Evolutionary conservation across 352 stramenopile genomes (phyloP), one percentile per base, ranked within the genome.

Genomic region (Phytophthora crassamura): DNA sequence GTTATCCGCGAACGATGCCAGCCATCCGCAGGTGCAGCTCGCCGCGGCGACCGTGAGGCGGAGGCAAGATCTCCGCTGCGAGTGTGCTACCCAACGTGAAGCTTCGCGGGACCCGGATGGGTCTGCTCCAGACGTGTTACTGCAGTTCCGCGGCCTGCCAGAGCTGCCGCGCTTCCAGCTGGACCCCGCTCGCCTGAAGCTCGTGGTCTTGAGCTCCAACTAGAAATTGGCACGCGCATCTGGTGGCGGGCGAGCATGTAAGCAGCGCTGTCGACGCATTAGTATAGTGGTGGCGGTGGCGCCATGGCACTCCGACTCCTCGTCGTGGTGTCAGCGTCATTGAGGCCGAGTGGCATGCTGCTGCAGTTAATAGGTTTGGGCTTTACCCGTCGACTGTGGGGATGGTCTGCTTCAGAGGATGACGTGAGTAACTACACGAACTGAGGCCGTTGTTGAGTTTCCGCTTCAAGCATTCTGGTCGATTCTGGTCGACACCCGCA

Each of bases 101-200:
- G 32, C 53, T 47, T 58, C 50, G 33, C 15, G 34, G 46, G 16
- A 12, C 36, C 57, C 57, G 38, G 20, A 58, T 59, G 46, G 57
- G 15, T 12, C 45, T 30, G n/a, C 12, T 39, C n/a, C 25, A 28
- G 39, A n/a, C 33, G 40, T 49, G 33, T 67, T 66, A 67, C 59
- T 55, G 59, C 40, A 14, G n/a, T 50, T 16, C 25, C 38, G 30
- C 9, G 22, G 11, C 14, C 43, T 33, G 5, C 43, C 16, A 12
- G 20, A 36, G 43, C 38, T 65, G 57, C 47, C 52, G 32, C 30
- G 34, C 58, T 59, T 55, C 49, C 59, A 67, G 42, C 59, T 67
- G 59, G 35, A 20, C 6, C 22, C 7, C 9, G 25, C 43, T 63
- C 25, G 25, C 25, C 3, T 28, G 25, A 28, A 28, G 25, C 25